Evolutionary conservation across 1,284 basidiomycete genomes (phyloP).

Genomic region (Cutaneotrichosporon cyanovorans): DNA sequence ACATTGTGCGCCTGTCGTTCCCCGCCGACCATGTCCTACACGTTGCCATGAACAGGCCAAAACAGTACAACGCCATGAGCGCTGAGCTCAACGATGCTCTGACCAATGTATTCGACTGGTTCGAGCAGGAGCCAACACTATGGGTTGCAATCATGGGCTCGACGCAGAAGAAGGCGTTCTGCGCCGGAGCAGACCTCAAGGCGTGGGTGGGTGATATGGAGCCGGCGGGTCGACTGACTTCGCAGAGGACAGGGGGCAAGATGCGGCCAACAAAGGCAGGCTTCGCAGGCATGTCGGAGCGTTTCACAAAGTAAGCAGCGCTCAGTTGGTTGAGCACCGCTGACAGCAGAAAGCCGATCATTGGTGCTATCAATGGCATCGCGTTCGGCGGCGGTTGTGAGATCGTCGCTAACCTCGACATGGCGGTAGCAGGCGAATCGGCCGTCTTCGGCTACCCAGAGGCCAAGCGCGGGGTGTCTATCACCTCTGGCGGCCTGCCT

Average conservation of each 20-base stretch:
- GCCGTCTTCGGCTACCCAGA: conserved; percentile 15
- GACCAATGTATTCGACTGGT: conserved; percentile 14
- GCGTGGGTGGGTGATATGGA: conserved; percentile 8
- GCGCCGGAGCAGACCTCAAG: conserved; percentile 16
- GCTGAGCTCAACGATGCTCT: conserved; percentile 9
- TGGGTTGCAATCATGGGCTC: conserved; percentile 11
- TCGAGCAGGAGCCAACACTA: conserved; percentile 13
- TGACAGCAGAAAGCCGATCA: conserved; percentile 13
- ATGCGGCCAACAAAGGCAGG: conserved; percentile 4
- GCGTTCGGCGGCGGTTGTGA: conserved; percentile 16
- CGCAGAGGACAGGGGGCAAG: conserved; percentile 8
- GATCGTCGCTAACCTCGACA: conserved; percentile 15
- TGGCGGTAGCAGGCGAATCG: conserved; percentile 9
- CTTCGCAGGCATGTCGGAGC: conserved; percentile 12
- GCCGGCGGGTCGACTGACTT: conserved; percentile 1
- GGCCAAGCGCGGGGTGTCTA: conserved; percentile 15
- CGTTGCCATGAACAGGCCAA: conserved; percentile 18
- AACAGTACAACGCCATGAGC: conserved; percentile 17
- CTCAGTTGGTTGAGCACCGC: background rate
- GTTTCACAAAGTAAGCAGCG: conserved; percentile 11
- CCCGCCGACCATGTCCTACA: conserved; percentile 13
- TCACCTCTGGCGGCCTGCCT: conserved; percentile 11
- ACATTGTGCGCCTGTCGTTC: conserved; percentile 9
- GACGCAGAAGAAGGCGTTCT: conserved; percentile 12
- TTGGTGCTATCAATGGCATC: conserved; percentile 15